A percentile compares a stretch with the other conserved stretches of the same genome.
Conservation (phyloP, 208 protist species). For the Crithidia bombi region DNA sequence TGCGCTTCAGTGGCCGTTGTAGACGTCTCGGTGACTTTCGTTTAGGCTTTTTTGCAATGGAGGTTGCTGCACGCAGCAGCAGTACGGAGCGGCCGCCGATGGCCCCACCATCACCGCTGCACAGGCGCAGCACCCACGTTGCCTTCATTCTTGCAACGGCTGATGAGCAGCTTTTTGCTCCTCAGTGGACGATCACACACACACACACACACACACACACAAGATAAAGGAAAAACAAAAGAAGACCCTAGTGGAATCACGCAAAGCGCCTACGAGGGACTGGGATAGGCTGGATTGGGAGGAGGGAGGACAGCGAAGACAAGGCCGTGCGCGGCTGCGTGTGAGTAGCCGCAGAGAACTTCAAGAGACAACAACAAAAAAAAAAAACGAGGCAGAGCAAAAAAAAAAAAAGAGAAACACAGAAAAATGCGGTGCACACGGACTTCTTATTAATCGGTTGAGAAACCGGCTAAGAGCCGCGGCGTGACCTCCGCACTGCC, state of each 20-base stretch:
- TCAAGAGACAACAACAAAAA: slow-evolving; percentile 6
- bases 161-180: neutral
- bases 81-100: slow-evolving; percentile 5
- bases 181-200: neutral
- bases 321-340: too few relatives aligned
- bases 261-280: too few relatives aligned
- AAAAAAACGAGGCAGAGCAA: neutral
- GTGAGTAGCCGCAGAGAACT: too few relatives aligned
- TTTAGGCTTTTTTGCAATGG: neutral
- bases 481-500: neutral
- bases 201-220: neutral
- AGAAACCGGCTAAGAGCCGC: slow-evolving; percentile 47
- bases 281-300: too few relatives aligned
- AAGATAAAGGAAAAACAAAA: neutral
- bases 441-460: slow-evolving; percentile 48
- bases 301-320: too few relatives aligned
- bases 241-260: too few relatives aligned
- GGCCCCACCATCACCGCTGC: slow-evolving; percentile 5
- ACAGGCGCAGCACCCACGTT: neutral
- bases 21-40: neutral
- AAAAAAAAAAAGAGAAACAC: neutral
- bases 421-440: neutral
- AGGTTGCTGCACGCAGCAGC: slow-evolving; percentile 5
- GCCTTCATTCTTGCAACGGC: neutral
- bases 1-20: neutral